phyloP scores from a whole-genome alignment of 2,329 filamentous ascomycete genomes.

The Xylaria sp. region DNA sequence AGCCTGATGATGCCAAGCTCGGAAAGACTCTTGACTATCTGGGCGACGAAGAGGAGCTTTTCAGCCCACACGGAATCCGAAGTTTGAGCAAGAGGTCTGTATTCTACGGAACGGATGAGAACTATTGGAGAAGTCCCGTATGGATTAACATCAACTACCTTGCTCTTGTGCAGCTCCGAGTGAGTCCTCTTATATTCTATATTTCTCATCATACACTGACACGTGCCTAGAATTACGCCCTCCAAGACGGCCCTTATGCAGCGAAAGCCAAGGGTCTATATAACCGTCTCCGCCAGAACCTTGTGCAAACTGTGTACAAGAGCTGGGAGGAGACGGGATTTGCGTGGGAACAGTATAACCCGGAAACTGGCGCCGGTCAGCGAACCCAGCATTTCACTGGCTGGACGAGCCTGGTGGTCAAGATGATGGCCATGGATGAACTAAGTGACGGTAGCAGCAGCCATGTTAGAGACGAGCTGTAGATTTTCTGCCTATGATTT shows the following conservation, averaged over 20 bases:
- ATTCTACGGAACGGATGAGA: slow-evolving; percentile 89
- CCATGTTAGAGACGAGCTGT: slow-evolving; percentile 61
- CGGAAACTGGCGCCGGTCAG: slow-evolving; percentile 91
- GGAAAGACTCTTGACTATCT: slow-evolving; percentile 81
- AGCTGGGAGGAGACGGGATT: slow-evolving; percentile 93
- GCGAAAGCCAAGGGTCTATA: slow-evolving; percentile 78
- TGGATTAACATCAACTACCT: slow-evolving; percentile 99
- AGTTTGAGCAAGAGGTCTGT: slow-evolving; percentile 86
- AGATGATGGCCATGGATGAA: slow-evolving; percentile 95
- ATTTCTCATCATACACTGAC: slow-evolving; percentile 30
- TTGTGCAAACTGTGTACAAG: slow-evolving; percentile 88
- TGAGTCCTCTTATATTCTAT: slow-evolving; percentile 58
- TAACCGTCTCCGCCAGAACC: slow-evolving; percentile 78
- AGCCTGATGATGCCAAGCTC: slow-evolving; percentile 77
- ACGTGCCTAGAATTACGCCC: slow-evolving; percentile 67
- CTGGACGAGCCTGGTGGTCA: slow-evolving; percentile 98
- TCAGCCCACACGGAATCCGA: slow-evolving; percentile 87
- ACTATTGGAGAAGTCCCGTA: slow-evolving; percentile 95
- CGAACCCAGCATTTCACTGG: slow-evolving; percentile 97
- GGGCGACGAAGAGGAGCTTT: slow-evolving; percentile 84
- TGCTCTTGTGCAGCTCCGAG: slow-evolving; percentile 78
- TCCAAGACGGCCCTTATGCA: slow-evolving; percentile 73
- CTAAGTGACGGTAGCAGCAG: slow-evolving; percentile 51
- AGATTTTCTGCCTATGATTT: slow-evolving; percentile 31
- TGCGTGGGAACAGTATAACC: slow-evolving; percentile 98